These are phyloP conservation scores for Chaetothyriales sp. DNA, from an alignment of 2,329 filamentous ascomycete species.

Conservation along the genomic window DNA sequence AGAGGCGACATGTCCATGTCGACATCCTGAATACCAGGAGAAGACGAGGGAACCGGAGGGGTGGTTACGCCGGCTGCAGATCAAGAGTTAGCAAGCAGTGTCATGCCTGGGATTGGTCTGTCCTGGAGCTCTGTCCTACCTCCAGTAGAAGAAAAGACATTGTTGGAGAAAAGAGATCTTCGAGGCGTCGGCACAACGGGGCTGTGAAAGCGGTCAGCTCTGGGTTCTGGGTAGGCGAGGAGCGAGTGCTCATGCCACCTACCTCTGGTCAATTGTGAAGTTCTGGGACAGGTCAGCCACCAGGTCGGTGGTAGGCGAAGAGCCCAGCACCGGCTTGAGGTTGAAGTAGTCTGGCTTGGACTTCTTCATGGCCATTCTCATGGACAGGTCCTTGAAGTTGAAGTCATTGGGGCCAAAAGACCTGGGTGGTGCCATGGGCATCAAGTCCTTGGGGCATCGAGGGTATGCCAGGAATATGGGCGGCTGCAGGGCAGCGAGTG, in stretches of 20 bases:
- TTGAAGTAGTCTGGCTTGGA: constrained; percentile 64
- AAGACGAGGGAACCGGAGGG: constrained; percentile 70
- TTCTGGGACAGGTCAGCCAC: constrained; percentile 93
- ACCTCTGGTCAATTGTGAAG: constrained; percentile 94
- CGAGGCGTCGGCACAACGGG: constrained; percentile 71
- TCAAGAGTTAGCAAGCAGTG: constrained; percentile 6
- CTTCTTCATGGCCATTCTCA: constrained; percentile 60
- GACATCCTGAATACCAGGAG: constrained; percentile 48
- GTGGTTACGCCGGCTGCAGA: constrained; percentile 62
- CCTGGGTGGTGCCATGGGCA: constrained; percentile 38
- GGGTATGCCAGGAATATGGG: constrained; percentile 45
- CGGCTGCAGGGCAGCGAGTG: constrained; percentile 77
- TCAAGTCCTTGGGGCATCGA: constrained; percentile 46
- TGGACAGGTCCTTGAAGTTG: constrained; percentile 61
- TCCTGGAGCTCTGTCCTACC: constrained; percentile 41
- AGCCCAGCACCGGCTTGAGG: constrained; percentile 60
- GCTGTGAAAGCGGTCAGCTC: constrained; percentile 33
- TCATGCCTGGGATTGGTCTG: constrained; percentile 2
- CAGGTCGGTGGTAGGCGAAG: constrained; percentile 78
- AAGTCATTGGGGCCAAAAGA: constrained; percentile 49
- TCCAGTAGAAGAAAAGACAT: constrained; percentile 45
- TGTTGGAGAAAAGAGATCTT: constrained; percentile 66
- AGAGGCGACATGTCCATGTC: constrained; percentile 95
- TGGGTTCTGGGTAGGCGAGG: not conserved
- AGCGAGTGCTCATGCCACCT: constrained; percentile 21